Evolutionary conservation across 352 stramenopile species (phyloP).

Genomic region (Phytopythium ostracodes): DNA sequence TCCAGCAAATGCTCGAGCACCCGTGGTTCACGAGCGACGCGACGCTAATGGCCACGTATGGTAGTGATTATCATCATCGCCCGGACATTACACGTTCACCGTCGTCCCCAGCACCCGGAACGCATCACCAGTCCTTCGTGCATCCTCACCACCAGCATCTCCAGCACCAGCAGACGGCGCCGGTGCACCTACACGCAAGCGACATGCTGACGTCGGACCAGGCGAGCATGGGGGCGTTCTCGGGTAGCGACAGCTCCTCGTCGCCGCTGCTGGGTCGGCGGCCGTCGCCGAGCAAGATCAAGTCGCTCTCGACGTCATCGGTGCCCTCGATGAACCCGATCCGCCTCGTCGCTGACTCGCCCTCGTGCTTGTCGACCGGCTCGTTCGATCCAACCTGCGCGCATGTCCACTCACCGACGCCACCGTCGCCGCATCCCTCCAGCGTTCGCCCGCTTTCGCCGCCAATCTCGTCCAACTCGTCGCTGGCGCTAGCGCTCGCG

Average conservation of each 20-base stretch:
- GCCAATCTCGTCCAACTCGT: slow-evolving; percentile 6
- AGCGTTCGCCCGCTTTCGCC: slow-evolving; percentile 15
- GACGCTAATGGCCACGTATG: not conserved
- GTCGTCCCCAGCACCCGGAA: not conserved
- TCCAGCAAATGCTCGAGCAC: slow-evolving; percentile 45
- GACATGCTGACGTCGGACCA: not conserved
- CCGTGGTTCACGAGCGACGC: slow-evolving; percentile 32
- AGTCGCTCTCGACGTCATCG: slow-evolving; percentile 6
- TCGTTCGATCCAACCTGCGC: not conserved
- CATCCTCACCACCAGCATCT: slow-evolving; percentile 6
- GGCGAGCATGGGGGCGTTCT: not conserved
- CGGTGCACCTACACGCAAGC: not conserved
- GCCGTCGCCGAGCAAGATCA: slow-evolving; percentile 16
- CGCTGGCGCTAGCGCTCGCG: slow-evolving; percentile 7
- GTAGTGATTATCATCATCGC: not conserved
- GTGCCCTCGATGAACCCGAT: slow-evolving; percentile 5
- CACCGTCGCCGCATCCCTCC: not conserved
- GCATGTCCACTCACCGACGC: not conserved
- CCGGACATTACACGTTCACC: not conserved
- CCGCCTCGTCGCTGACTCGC: not conserved
- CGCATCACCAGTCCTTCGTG: not conserved
- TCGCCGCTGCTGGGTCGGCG: slow-evolving; percentile 1
- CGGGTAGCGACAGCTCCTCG: not conserved
- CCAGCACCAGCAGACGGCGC: slow-evolving; percentile 1
- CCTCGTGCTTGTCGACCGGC: not conserved